Percentiles rank a stretch among this genome's conserved stretches.
phyloP scores from a whole-genome alignment of 1,284 basidiomycete genomes.

The Irpex lacteus region DNA sequence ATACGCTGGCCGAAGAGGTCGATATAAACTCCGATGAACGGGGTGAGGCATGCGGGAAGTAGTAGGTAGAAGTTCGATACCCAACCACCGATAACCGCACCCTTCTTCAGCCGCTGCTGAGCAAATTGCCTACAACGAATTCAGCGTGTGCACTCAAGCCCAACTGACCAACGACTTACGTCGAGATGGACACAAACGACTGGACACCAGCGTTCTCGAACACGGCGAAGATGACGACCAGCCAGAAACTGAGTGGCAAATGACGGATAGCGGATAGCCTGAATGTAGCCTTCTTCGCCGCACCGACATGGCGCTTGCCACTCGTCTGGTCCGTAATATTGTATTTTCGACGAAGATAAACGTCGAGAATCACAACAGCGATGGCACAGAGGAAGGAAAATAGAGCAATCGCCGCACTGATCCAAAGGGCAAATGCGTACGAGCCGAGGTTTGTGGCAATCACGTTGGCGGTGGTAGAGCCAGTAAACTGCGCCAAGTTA shows the following conservation, averaged over 20 bases:
- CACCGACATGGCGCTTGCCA: slow-evolving; percentile 30
- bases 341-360: slow-evolving; percentile 35
- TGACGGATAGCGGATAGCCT: slow-evolving; percentile 33
- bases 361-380: slow-evolving; percentile 37
- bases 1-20: slow-evolving; percentile 41
- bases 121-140: slow-evolving; percentile 34
- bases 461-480: slow-evolving; percentile 36
- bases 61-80: slow-evolving; percentile 46
- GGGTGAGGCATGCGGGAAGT: slow-evolving; percentile 40
- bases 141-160: slow-evolving; percentile 10
- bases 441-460: slow-evolving; percentile 39
- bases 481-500: slow-evolving; percentile 41
- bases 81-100: slow-evolving; percentile 46
- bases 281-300: slow-evolving; percentile 30
- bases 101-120: slow-evolving; percentile 42
- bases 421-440: slow-evolving; percentile 43
- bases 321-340: slow-evolving; percentile 38
- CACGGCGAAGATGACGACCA: slow-evolving; percentile 38
- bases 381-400: slow-evolving; percentile 41
- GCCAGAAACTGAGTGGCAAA: slow-evolving; percentile 41
- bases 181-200: slow-evolving; percentile 46
- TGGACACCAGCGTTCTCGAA: slow-evolving; percentile 47
- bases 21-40: slow-evolving; percentile 42
- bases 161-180: slow-evolving; percentile 23
- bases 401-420: slow-evolving; percentile 37